Conservation (phyloP, 1,139 yeast genomes). For the Candida sanyaensis region DNA sequence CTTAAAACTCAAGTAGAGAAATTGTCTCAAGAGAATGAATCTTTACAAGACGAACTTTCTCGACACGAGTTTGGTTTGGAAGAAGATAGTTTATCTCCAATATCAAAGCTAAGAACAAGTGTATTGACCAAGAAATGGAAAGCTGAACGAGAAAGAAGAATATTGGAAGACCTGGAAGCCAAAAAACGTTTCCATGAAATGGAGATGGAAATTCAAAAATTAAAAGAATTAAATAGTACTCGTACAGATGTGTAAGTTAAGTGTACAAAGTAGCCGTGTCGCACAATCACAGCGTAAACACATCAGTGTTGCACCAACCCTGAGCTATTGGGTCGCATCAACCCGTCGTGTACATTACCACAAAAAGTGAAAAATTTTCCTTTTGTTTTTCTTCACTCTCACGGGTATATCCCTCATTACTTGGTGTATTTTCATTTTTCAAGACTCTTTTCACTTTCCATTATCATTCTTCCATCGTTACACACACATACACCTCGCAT, state of each 20-base stretch:
- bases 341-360: too few relatives aligned
- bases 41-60: background rate
- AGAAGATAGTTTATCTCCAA: constrained; percentile 22
- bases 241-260: background rate
- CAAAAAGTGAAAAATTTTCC: constrained; percentile 1
- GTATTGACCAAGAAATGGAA: constrained; percentile 68
- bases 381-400: background rate
- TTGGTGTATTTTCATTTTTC: background rate
- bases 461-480: too few relatives aligned
- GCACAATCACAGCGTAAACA: too few relatives aligned
- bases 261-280: background rate
- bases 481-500: background rate
- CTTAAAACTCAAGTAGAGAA: constrained; percentile 22
- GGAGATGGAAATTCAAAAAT: constrained; percentile 53
- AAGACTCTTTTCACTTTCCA: background rate
- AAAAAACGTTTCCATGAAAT: constrained; percentile 51
- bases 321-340: too few relatives aligned
- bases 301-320: too few relatives aligned
- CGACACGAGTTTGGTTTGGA: background rate
- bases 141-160: constrained; percentile 69
- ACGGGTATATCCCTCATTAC: background rate
- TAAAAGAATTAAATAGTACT: constrained; percentile 24
- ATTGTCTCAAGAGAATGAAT: constrained; percentile 10
- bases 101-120: constrained; percentile 53
- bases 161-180: constrained; percentile 59